Evolutionary conservation across 805 yeast genomes (phyloP), one percentile per base, ranked within the genome.

Genomic region (Ogataea paradorogensis): DNA sequence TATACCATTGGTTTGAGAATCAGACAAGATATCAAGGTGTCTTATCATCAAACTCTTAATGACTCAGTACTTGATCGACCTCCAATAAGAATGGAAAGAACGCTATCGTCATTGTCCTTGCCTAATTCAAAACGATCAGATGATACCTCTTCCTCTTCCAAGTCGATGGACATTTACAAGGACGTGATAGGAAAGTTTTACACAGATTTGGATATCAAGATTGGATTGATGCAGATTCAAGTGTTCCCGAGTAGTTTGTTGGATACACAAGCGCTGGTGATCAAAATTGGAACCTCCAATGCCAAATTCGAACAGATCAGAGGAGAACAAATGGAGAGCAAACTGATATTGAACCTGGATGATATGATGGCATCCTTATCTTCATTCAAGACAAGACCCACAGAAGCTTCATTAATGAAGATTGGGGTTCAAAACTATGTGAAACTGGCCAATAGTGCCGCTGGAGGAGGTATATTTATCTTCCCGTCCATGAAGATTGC

Each of bases 231-330:
- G 13, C 63, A 78, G 34, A 45, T 82, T 1, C 88, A 83, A 38
- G 73, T 89, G 0, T 90, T 84, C 53, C 98, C 99, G 1, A 82
- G 88, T 27, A 78, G 93, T 7, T 71, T 91, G 43, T 68, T 77
- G 30, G 97, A 93, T 53, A 62, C 82, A 1, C 87, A 83, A 49
- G 95, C 85, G 0, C 65, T 91, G 47, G 80, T 80, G 3, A 61
- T 83, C 3, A 72, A 70, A 36, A 62, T 83, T 23, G 82, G 78
- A 29, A 71, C 74, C 28, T 61, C 80, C 2, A 62, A 59, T n/a
- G 84, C 77, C 8, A 58, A 57, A n/a, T 77, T 76, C 52, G 63
- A 73, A 8, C 79, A 77, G 49, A 66, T 67, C 34, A 73, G 69
- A 31, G 66, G 69, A 13, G 61, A 67, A 4, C 57, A 66, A 5